These are phyloP conservation scores for Isatis lusitanica DNA, from an alignment of 441 rosid species.

Conservation along the genomic window DNA sequence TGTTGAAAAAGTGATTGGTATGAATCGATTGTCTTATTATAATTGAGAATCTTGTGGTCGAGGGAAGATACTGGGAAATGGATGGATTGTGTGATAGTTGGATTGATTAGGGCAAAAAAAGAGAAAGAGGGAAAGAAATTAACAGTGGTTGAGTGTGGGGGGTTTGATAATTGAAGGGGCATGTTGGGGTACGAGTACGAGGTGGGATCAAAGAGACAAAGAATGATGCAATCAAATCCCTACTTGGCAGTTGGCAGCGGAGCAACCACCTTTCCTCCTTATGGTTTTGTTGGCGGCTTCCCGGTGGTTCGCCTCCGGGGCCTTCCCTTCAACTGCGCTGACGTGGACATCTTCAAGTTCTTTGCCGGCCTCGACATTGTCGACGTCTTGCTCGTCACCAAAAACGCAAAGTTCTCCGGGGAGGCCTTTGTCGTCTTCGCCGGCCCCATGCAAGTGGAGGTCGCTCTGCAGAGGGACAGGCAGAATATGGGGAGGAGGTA, in stretches of 20 bases:
- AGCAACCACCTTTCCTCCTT: slow-evolving; percentile 58
- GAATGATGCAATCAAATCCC: slow-evolving; percentile 98
- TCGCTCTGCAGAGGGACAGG: slow-evolving; percentile 79
- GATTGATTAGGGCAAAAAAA: background rate
- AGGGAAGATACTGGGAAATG: background rate
- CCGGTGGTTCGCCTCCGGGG: slow-evolving; percentile 93
- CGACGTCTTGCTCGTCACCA: slow-evolving; percentile 75
- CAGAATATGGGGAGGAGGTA: slow-evolving; percentile 88
- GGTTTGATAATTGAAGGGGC: slow-evolving; percentile 87
- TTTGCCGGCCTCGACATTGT: slow-evolving; percentile 90
- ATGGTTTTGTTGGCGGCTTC: slow-evolving; percentile 59
- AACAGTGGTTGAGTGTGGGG: slow-evolving; percentile 88
- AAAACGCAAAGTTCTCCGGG: slow-evolving; percentile 76
- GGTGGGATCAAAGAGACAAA: slow-evolving; percentile 99
- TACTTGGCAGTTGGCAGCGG: slow-evolving; percentile 96
- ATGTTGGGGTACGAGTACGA: slow-evolving; percentile 98
- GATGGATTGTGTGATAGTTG: background rate
- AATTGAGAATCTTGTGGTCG: no score
- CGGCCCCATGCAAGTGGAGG: slow-evolving; percentile 74
- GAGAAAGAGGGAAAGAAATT: slow-evolving; percentile 55
- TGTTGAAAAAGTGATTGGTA: background rate
- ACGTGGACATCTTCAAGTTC: slow-evolving; percentile 85
- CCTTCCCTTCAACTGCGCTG: slow-evolving; percentile 89
- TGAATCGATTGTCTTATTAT: no score
- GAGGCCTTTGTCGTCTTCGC: slow-evolving; percentile 88